These are phyloP conservation scores for Hymenoscyphus fraxineus DNA, from an alignment of 2,329 filamentous ascomycete genomes.

Conservation along the genomic window DNA sequence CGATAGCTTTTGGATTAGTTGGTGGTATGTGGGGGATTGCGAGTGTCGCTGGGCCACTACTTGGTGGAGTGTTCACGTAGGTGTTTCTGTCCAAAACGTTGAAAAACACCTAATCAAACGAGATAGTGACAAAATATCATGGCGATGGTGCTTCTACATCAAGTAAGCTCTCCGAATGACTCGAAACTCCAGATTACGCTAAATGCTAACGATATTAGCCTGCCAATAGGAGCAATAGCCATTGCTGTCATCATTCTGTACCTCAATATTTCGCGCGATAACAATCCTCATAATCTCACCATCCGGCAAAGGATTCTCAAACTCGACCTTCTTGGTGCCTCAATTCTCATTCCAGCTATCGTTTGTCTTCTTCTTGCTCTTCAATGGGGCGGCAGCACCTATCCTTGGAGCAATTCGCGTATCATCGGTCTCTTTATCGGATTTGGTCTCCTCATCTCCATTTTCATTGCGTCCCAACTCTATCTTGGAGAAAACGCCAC, in stretches of 20 bases:
- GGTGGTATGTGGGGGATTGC: constrained; percentile 31
- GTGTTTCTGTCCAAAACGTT: constrained; percentile 14
- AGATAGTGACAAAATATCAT: constrained; percentile 28
- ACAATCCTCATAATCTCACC: constrained; percentile 26
- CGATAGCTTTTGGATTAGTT: constrained; percentile 30
- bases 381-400: constrained; percentile 39
- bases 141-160: constrained; percentile 31
- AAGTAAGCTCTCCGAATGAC: not conserved
- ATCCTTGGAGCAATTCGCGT: constrained; percentile 35
- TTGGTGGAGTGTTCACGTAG: constrained; percentile 27
- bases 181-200: not conserved
- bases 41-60: constrained; percentile 33
- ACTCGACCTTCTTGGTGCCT: constrained; percentile 37
- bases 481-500: constrained; percentile 34
- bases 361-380: constrained; percentile 39
- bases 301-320: constrained; percentile 27
- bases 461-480: constrained; percentile 35
- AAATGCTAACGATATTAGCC: constrained; percentile 9
- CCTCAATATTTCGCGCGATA: constrained; percentile 41
- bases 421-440: constrained; percentile 37
- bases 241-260: constrained; percentile 38
- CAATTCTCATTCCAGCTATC: constrained; percentile 36
- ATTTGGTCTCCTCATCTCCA: constrained; percentile 30
- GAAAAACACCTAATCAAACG: constrained; percentile 2
- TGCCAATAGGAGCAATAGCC: constrained; percentile 35